Percentiles rank a stretch among this genome's conserved stretches.
Conservation (phyloP, 2,329 filamentous ascomycete species). For the Cladophialophora bantiana region DNA sequence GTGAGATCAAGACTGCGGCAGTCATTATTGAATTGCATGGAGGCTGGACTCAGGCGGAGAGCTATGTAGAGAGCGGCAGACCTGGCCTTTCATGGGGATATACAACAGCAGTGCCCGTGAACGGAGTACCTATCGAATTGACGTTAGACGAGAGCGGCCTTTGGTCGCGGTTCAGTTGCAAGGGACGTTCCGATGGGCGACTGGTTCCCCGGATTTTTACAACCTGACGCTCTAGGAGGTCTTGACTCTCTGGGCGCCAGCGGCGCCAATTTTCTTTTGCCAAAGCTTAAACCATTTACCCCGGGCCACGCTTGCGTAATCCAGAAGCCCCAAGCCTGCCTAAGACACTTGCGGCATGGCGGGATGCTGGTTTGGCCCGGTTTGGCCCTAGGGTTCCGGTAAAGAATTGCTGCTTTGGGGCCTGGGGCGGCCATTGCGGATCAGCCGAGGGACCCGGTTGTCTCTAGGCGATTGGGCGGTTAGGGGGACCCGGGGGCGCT, state of each 20-base stretch:
- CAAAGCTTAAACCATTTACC: slow-evolving; percentile 8
- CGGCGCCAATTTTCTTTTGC: neutral
- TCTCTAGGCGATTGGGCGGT: neutral
- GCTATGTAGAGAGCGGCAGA: no score
- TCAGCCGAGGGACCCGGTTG: neutral
- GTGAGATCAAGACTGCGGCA: no score
- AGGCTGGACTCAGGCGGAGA: no score
- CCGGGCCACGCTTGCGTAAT: slow-evolving; percentile 1
- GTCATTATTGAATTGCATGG: no score
- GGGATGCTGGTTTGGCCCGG: neutral
- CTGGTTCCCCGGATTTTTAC: slow-evolving; percentile 7
- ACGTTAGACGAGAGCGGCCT: neutral
- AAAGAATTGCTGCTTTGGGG: slow-evolving; percentile 4
- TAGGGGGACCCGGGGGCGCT: neutral
- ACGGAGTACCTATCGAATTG: neutral
- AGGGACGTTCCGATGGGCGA: neutral
- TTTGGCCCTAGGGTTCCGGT: neutral
- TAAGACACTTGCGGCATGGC: neutral
- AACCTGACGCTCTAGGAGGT: no score
- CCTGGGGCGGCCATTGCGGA: neutral
- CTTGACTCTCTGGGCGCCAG: neutral
- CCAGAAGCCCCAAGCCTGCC: neutral
- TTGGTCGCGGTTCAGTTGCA: neutral
- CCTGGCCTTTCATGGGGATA: no score
- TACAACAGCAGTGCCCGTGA: no score